phyloP scores from a whole-genome alignment of 2,329 filamentous ascomycete species.

The Fonsecaea monophora region DNA sequence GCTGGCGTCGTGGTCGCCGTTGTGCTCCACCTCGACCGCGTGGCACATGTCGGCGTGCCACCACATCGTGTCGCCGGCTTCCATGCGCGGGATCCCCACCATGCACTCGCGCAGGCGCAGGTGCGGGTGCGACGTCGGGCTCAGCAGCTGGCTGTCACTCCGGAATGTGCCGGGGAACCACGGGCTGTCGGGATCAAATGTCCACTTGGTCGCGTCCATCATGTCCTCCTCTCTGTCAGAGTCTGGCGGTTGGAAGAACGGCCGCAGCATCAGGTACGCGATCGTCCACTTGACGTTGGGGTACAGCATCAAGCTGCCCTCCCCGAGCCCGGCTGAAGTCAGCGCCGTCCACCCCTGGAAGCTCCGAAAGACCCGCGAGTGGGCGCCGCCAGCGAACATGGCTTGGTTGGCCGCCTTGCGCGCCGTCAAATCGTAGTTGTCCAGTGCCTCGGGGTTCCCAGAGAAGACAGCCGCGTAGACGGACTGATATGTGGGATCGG shows the following conservation, averaged over 20 bases:
- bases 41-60: conserved; percentile 53
- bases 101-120: conserved; percentile 49
- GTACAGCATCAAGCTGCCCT: conserved; percentile 52
- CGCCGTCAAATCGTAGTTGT: conserved; percentile 48
- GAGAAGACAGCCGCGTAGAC: conserved; percentile 49
- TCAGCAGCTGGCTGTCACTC: conserved; percentile 47
- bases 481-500: conserved; percentile 48
- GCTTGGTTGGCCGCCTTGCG: conserved; percentile 43
- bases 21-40: conserved; percentile 51
- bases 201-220: conserved; percentile 50
- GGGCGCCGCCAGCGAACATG: conserved; percentile 47
- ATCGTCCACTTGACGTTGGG: conserved; percentile 49
- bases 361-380: conserved; percentile 49
- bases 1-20: conserved; percentile 44
- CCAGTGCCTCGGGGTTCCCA: conserved; percentile 47
- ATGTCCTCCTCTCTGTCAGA: conserved; percentile 41
- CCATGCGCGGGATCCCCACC: conserved; percentile 48
- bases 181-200: conserved; percentile 42
- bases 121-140: conserved; percentile 54
- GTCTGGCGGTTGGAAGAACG: conserved; percentile 50
- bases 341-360: conserved; percentile 56
- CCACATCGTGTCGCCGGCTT: conserved; percentile 52
- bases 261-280: conserved; percentile 52
- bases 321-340: conserved; percentile 45
- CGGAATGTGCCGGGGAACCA: conserved; percentile 51